Base-by-base conservation (phyloP, 169 alveolate genomes). In the Cryptosporidium sp. region DNA sequence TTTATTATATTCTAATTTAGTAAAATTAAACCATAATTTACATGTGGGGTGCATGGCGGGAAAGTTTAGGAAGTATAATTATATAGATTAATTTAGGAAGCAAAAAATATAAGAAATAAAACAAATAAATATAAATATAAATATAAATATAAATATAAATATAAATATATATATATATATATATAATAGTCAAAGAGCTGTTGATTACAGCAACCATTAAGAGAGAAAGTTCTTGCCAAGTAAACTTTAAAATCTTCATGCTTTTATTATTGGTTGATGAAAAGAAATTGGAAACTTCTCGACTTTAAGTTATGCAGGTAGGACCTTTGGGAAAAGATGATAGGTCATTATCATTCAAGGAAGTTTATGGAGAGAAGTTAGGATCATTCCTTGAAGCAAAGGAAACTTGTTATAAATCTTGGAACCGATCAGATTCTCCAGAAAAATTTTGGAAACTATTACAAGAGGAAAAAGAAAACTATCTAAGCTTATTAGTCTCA, bases 21-120 rank as follows among this genome's bases (percentile, higher is more conserved):
- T 33, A 37, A 65, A 65, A 65, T 33, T 37, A 33, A 65, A 37
- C 72, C 29, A 65, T 0, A 23, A 56, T 56, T 56, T 65, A 65
- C 72, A 65, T 65, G 72, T 65, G 72, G 72, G 72, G 72, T 65
- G 72, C 72, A 65, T 37, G 72, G 72, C 72, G 72, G 72, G 72
- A 65, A 65, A 65, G 12, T 3, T 9, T 37, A 29, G 52, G 23
- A 65, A 65, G 72, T 65, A 65, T 65, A 56, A 56, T 56, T 56
- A 56, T 56, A 56, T 56, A 56, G 67, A 56, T 56, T n/a, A 56
- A 8, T 56, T 12, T n/a, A 2, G 12, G 14, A 2, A 56, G 67
- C 14, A 7, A 31, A 31, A 31, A 31, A 31, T 31, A 31, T 23
- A 56, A 26, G 12, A 56, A 56, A 56, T 8, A 23, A n/a, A 14